A percentile compares a stretch with the other conserved stretches of the same genome.
phyloP scores from a whole-genome alignment of 2,329 filamentous ascomycete species.

The Boeremia exigua region DNA sequence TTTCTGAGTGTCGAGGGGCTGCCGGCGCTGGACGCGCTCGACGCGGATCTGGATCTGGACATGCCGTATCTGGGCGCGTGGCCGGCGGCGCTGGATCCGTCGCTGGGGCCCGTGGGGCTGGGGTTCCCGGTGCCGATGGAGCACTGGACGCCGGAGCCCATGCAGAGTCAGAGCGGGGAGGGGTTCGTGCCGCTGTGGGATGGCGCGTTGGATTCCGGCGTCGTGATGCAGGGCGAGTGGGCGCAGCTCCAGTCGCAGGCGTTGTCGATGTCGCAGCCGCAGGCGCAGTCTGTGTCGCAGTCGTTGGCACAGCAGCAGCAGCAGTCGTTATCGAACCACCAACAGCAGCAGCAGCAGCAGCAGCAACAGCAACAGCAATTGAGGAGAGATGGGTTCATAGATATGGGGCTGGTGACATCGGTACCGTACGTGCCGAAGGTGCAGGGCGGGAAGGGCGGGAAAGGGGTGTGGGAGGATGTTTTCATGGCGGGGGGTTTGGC shows the following conservation, averaged over 20 bases:
- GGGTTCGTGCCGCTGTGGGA: background rate
- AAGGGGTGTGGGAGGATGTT: slow-evolving; percentile 51
- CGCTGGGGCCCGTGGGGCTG: slow-evolving; percentile 28
- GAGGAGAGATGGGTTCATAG: slow-evolving; percentile 36
- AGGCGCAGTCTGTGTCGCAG: too few relatives aligned
- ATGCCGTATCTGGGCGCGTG: slow-evolving; percentile 24
- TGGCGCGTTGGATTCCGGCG: slow-evolving; percentile 16
- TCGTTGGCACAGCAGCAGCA: too few relatives aligned
- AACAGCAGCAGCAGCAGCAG: background rate
- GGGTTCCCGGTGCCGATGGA: slow-evolving; percentile 26
- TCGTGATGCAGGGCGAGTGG: slow-evolving; percentile 55
- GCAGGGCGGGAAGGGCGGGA: slow-evolving; percentile 23
- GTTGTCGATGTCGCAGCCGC: too few relatives aligned
- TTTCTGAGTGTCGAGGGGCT: slow-evolving; percentile 32
- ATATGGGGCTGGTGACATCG: slow-evolving; percentile 33
- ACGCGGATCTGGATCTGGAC: slow-evolving; percentile 14
- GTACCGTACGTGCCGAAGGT: slow-evolving; percentile 51
- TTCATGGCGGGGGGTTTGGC: slow-evolving; percentile 5
- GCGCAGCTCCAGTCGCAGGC: slow-evolving; percentile 12
- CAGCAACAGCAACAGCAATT: background rate
- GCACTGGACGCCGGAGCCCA: slow-evolving; percentile 21
- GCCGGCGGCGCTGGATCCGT: slow-evolving; percentile 22
- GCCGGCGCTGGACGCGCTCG: slow-evolving; percentile 1
- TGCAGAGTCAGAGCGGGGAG: slow-evolving; percentile 22
- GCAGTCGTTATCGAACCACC: too few relatives aligned